A percentile compares a stretch with the other conserved stretches of the same genome.
These are phyloP conservation scores for Fusarium coffeatum DNA, from an alignment of 2,329 filamentous ascomycete genomes.

Conservation along the genomic window DNA sequence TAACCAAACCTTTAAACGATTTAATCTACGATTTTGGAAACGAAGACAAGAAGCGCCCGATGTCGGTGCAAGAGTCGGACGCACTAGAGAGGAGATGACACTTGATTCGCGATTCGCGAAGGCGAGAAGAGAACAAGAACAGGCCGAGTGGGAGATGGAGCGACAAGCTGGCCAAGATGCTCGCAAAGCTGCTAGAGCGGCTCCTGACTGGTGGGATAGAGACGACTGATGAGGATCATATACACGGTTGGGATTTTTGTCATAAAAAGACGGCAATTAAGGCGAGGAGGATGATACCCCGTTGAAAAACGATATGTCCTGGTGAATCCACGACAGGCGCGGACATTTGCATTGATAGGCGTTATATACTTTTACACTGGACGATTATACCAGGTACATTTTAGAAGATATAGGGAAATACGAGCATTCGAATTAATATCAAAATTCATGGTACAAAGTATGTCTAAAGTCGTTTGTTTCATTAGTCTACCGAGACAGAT, in stretches of 20 bases:
- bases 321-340: slow-evolving; percentile 4
- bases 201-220: slow-evolving; percentile 50
- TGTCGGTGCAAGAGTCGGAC: slow-evolving; percentile 51
- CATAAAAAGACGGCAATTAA: not conserved
- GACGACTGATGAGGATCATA: slow-evolving; percentile 22
- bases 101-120: slow-evolving; percentile 63
- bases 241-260: not conserved
- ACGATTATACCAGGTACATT: not conserved
- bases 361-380: slow-evolving; percentile 24
- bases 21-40: slow-evolving; percentile 32
- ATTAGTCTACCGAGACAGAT: slow-evolving; percentile 17
- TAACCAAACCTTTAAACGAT: slow-evolving; percentile 17
- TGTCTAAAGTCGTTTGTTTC: slow-evolving; percentile 9
- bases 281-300: slow-evolving; percentile 37
- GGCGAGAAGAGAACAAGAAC: slow-evolving; percentile 61
- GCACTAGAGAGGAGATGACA: slow-evolving; percentile 64
- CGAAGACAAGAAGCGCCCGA: slow-evolving; percentile 10
- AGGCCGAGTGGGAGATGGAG: slow-evolving; percentile 51
- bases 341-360: slow-evolving; percentile 30
- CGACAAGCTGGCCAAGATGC: not conserved
- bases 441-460: not conserved
- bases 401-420: not conserved
- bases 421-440: not conserved
- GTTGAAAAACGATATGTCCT: slow-evolving; percentile 11
- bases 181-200: slow-evolving; percentile 21